Evolutionary conservation across 163 green algal species (phyloP).

Genomic region (Botryococcus braunii): DNA sequence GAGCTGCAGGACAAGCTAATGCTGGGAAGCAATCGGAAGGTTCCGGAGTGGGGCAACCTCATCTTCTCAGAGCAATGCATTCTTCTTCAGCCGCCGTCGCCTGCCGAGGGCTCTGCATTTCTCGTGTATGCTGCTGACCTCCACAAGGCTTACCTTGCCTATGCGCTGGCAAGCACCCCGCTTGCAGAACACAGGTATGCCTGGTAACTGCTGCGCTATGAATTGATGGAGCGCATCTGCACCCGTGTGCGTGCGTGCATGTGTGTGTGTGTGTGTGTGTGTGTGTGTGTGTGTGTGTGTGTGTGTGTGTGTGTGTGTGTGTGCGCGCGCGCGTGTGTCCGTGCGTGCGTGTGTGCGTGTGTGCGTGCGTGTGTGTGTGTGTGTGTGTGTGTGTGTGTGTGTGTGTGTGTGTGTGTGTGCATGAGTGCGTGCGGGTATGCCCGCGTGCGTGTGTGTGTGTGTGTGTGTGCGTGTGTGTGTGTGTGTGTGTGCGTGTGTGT

Average conservation of each 20-base stretch:
- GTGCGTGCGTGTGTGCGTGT: too few species aligned
- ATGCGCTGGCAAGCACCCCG: conserved; percentile 11
- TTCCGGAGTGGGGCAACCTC: conserved; percentile 64
- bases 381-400: too few species aligned
- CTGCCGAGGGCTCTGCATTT: conserved; percentile 40
- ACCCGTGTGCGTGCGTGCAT: background rate
- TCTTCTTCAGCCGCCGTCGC: conserved; percentile 39
- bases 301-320: too few species aligned
- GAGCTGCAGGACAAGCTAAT: conserved; percentile 31
- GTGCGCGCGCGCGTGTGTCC: too few species aligned
- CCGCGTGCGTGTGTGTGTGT: too few species aligned
- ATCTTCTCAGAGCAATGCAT: conserved; percentile 70
- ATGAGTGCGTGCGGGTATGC: too few species aligned
- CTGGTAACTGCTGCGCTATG: background rate
- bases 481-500: too few species aligned
- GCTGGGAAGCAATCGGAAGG: conserved; percentile 32
- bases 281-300: background rate
- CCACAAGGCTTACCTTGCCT: conserved; percentile 39
- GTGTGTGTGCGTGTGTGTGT: too few species aligned
- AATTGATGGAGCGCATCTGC: background rate
- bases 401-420: too few species aligned
- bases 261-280: background rate
- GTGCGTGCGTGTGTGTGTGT: too few species aligned
- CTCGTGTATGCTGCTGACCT: conserved; percentile 66
- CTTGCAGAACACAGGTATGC: conserved; percentile 22